Conservation (phyloP, 2,329 filamentous ascomycete genomes). For the Aspergillus pseudonomiae region DNA sequence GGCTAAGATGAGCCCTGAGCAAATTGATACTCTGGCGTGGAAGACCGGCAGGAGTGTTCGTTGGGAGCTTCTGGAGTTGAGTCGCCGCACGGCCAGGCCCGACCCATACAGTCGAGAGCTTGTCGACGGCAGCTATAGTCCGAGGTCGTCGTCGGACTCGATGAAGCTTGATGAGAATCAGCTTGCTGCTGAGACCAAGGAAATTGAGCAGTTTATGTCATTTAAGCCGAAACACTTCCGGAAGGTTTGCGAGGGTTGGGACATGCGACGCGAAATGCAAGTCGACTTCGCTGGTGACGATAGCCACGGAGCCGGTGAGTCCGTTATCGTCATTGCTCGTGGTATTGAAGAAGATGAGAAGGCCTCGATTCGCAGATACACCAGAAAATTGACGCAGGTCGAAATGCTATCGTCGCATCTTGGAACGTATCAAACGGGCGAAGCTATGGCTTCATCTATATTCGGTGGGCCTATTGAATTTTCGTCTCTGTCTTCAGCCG, state of each 20-base stretch:
- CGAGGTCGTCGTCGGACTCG: conserved; percentile 73
- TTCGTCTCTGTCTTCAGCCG: conserved; percentile 55
- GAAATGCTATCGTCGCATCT: conserved; percentile 18
- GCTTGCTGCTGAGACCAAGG: conserved; percentile 72
- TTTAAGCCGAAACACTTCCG: conserved; percentile 78
- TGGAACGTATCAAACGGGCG: not conserved
- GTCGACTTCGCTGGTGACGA: conserved; percentile 89
- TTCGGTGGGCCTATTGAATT: conserved; percentile 51
- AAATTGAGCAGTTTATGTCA: conserved; percentile 75
- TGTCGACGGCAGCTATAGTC: conserved; percentile 75
- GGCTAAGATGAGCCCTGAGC: conserved; percentile 48
- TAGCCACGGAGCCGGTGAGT: conserved; percentile 74
- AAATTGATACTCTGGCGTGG: conserved; percentile 73
- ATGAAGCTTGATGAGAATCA: conserved; percentile 74
- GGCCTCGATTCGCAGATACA: conserved; percentile 60
- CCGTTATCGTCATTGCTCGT: conserved; percentile 72
- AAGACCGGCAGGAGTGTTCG: conserved; percentile 73
- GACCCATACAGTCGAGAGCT: conserved; percentile 73
- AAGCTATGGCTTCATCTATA: conserved; percentile 45
- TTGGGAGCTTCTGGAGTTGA: conserved; percentile 81
- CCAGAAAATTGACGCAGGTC: conserved; percentile 53
- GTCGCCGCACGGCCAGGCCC: conserved; percentile 69
- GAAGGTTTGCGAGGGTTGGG: conserved; percentile 79
- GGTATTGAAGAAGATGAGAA: conserved; percentile 64
- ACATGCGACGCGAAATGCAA: conserved; percentile 83